Evolutionary conservation across 176 grass and related monocot genomes (phyloP).

Genomic region (Oryza australiensis): DNA sequence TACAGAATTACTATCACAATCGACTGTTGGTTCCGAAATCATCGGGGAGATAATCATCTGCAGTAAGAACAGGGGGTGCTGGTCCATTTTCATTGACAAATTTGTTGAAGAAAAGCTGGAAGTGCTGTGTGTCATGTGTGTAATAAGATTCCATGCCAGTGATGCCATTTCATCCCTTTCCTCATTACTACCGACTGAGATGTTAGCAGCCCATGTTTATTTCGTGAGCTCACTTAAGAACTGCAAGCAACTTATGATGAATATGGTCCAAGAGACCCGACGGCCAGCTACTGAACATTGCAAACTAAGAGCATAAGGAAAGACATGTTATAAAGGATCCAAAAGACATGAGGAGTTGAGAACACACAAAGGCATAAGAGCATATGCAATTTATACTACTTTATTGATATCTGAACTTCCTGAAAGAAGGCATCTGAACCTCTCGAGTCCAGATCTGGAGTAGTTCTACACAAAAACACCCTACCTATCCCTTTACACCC

Average conservation of each 20-base stretch:
- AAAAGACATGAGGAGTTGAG: background rate
- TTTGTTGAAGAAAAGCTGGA: background rate
- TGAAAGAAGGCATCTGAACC: background rate
- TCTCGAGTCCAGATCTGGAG: background rate
- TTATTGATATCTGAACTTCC: background rate
- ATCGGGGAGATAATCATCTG: slow-evolving; percentile 28
- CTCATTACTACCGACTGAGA: background rate
- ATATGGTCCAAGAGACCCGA: background rate
- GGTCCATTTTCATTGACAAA: background rate
- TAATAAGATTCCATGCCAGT: background rate
- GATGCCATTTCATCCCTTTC: background rate
- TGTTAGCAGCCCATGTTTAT: slow-evolving; percentile 8
- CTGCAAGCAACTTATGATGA: background rate
- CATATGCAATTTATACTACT: background rate
- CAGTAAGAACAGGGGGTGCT: background rate
- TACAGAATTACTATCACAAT: too few relatives aligned
- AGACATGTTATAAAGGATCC: background rate
- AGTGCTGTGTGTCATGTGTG: background rate
- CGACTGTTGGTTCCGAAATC: slow-evolving; percentile 25
- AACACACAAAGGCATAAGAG: background rate
- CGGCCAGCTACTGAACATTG: background rate
- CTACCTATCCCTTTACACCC: slow-evolving; percentile 27
- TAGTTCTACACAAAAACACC: background rate
- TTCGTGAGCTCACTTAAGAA: background rate
- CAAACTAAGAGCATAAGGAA: background rate